These are phyloP conservation scores for Bonia amplexicaulis DNA, from an alignment of 176 grass and related monocot species.

Conservation along the genomic window DNA sequence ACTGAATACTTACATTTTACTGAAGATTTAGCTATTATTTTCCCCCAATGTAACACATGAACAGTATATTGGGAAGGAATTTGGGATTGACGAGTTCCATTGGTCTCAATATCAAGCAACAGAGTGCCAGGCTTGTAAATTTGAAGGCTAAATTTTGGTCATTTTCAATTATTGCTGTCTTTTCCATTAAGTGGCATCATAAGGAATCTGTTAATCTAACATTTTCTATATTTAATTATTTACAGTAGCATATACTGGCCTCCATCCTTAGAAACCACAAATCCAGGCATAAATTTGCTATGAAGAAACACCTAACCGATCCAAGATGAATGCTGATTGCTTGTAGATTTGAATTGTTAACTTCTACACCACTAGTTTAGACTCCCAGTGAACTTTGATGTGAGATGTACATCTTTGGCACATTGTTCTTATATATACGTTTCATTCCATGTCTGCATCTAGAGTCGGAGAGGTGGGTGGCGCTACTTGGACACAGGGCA, in stretches of 20 bases:
- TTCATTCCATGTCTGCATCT: constrained; percentile 40
- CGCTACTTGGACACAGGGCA: constrained; percentile 97
- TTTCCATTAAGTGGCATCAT: neutral
- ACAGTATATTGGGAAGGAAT: neutral
- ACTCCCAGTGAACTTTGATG: constrained; percentile 12
- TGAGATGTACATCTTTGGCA: constrained; percentile 24
- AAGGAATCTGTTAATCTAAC: neutral
- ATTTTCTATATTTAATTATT: neutral
- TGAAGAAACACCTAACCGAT: constrained; percentile 7
- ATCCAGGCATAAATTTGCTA: neutral
- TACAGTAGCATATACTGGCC: neutral
- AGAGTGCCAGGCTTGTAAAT: neutral
- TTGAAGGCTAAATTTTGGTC: neutral
- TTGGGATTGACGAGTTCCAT: neutral
- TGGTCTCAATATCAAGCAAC: neutral
- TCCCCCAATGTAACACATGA: neutral
- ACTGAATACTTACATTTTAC: constrained; percentile 19
- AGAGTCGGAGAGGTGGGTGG: constrained; percentile 95
- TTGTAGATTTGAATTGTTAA: constrained; percentile 21
- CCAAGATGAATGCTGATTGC: neutral
- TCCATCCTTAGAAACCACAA: neutral
- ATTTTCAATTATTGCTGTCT: neutral
- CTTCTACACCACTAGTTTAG: neutral
- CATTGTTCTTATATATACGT: constrained; percentile 30
- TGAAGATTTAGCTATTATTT: neutral